Conservation (phyloP, 306 rosid genomes). For the Cajanus cajan region DNA sequence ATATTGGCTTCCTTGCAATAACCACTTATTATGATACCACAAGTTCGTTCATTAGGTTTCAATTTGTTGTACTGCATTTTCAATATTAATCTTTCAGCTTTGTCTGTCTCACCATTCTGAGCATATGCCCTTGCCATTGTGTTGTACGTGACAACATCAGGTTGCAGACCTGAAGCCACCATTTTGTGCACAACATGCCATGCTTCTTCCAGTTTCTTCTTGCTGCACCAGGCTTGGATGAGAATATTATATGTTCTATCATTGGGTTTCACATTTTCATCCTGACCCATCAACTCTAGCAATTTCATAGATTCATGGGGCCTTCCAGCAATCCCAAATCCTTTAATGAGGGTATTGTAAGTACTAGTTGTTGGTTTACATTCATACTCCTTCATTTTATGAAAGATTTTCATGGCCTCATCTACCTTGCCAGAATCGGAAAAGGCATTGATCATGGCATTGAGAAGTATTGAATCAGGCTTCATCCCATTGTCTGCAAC, state of each 20-base stretch:
- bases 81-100: constrained; percentile 66
- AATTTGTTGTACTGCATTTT: constrained; percentile 67
- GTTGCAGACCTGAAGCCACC: constrained; percentile 74
- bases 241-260: constrained; percentile 86
- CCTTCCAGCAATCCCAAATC: constrained; percentile 72
- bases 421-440: constrained; percentile 73
- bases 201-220: constrained; percentile 64
- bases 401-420: constrained; percentile 70
- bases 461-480: constrained; percentile 84
- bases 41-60: constrained; percentile 81
- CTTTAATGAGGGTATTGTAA: constrained; percentile 88
- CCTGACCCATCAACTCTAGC: constrained; percentile 65
- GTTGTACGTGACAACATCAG: constrained; percentile 87
- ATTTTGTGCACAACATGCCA: constrained; percentile 69
- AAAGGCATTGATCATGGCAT: constrained; percentile 91
- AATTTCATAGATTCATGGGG: constrained; percentile 70
- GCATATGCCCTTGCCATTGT: constrained; percentile 88
- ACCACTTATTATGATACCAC: constrained; percentile 79
- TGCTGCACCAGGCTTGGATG: constrained; percentile 81
- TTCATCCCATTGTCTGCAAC: constrained; percentile 71
- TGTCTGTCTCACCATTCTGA: constrained; percentile 67
- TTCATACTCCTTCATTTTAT: constrained; percentile 69
- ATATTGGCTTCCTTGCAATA: constrained; percentile 86
- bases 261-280: constrained; percentile 65
- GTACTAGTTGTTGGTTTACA: constrained; percentile 90